phyloP scores from a whole-genome alignment of 2,329 filamentous ascomycete species.

The Ceratocystis lukuohia region DNA sequence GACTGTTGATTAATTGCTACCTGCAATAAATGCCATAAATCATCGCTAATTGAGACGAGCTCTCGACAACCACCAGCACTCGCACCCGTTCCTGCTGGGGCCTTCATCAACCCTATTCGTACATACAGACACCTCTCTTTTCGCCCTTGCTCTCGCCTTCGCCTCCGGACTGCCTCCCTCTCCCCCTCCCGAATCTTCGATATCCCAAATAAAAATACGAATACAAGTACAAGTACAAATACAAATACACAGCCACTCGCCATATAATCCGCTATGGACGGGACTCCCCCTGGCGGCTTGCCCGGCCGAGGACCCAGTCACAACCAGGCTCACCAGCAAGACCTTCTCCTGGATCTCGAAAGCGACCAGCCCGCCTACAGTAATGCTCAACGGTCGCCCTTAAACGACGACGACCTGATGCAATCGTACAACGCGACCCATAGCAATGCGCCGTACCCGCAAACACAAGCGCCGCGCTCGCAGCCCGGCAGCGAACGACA shows the following conservation, averaged over 20 bases:
- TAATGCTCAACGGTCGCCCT: conserved; percentile 60
- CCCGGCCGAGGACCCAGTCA: conserved; percentile 34
- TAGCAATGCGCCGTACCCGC: conserved; percentile 15
- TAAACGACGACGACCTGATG: conserved; percentile 69
- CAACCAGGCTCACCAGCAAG: conserved; percentile 29
- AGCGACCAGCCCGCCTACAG: conserved; percentile 59
- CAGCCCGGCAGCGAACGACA: background rate
- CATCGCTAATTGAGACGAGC: background rate
- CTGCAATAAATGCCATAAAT: background rate
- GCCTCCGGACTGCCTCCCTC: background rate
- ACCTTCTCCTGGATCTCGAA: conserved; percentile 62
- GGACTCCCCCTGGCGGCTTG: conserved; percentile 37
- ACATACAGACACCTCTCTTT: no score
- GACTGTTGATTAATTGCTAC: background rate
- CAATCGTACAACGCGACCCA: conserved; percentile 47
- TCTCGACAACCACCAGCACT: background rate
- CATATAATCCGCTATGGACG: conserved; percentile 39
- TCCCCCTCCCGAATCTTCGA: conserved; percentile 20
- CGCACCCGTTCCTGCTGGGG: background rate
- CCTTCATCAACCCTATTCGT: no score
- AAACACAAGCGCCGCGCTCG: conserved; percentile 1
- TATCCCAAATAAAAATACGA: no score
- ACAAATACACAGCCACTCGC: background rate
- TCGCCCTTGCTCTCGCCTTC: no score
- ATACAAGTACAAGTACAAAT: no score